Conservation (phyloP, 2,329 filamentous ascomycete species). For the Teratosphaeria viscida region DNA sequence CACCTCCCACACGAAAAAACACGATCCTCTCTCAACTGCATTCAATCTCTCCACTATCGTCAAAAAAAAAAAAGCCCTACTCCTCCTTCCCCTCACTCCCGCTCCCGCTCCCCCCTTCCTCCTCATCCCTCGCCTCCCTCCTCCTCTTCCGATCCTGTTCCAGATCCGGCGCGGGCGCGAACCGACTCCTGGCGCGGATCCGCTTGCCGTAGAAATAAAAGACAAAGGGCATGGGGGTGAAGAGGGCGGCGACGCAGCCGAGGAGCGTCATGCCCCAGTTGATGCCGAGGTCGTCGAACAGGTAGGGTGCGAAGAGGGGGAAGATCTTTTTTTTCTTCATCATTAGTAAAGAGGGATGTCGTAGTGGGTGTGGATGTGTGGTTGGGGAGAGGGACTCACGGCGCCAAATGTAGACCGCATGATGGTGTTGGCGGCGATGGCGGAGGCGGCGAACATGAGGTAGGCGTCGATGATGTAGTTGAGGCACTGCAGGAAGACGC, state of each 20-base stretch:
- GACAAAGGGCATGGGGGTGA: conserved; percentile 34
- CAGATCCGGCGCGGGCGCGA: conserved; percentile 24
- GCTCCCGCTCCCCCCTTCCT: not conserved
- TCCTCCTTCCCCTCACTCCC: conserved; percentile 1
- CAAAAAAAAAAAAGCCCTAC: not conserved
- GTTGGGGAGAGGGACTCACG: conserved; percentile 11
- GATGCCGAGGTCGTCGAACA: conserved; percentile 44
- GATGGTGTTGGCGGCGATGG: conserved; percentile 28
- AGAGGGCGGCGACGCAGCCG: conserved; percentile 32
- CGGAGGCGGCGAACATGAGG: conserved; percentile 38
- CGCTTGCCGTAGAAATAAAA: conserved; percentile 34
- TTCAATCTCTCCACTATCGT: not conserved
- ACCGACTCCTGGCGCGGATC: conserved; percentile 32
- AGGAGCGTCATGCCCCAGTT: conserved; percentile 38
- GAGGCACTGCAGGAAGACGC: conserved; percentile 30
- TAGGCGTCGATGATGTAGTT: conserved; percentile 39
- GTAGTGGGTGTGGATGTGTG: conserved; percentile 1
- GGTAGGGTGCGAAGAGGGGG: conserved; percentile 44
- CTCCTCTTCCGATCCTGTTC: conserved; percentile 10
- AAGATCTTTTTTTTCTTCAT: conserved; percentile 19
- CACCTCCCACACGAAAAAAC: no score
- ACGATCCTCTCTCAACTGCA: no score
- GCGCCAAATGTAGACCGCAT: conserved; percentile 40
- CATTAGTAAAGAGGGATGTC: no score
- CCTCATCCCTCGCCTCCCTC: conserved; percentile 6